phyloP scores from a whole-genome alignment of 164 flowering plant genomes.

The Taxillus chinensis region DNA sequence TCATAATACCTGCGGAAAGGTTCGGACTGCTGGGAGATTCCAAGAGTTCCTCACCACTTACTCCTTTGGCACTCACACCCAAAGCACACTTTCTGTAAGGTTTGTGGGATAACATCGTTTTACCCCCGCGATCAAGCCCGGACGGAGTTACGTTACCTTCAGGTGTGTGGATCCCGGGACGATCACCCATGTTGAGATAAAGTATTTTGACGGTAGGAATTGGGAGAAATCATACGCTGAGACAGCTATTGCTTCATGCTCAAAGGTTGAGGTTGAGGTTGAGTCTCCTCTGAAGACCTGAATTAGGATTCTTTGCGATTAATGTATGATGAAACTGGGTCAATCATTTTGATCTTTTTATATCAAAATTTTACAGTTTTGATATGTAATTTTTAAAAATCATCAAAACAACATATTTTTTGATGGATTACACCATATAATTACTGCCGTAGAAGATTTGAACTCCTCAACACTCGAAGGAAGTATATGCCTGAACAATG shows the following conservation, averaged over 20 bases:
- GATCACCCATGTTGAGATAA: constrained; percentile 56
- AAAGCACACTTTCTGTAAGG: constrained; percentile 79
- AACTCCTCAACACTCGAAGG: no score
- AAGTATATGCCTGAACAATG: no score
- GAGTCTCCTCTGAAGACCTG: no score
- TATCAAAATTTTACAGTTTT: no score
- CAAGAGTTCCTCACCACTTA: constrained; percentile 57
- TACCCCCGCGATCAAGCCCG: constrained; percentile 74
- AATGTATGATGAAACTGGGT: no score
- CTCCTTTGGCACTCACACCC: constrained; percentile 81
- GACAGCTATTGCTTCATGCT: constrained; percentile 45
- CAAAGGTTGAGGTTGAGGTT: constrained; percentile 19
- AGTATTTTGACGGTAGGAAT: constrained; percentile 52
- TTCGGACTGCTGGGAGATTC: constrained; percentile 55
- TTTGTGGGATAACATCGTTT: constrained; percentile 89
- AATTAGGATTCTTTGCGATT: no score
- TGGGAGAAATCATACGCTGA: constrained; percentile 53
- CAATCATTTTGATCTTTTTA: no score
- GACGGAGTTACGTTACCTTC: constrained; percentile 66
- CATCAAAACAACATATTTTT: no score
- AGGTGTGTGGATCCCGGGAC: constrained; percentile 75
- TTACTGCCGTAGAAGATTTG: no score
- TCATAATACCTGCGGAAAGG: constrained; percentile 52
- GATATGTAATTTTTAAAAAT: no score
- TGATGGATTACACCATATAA: no score